Base-by-base conservation (phyloP, 2,329 filamentous ascomycete genomes). In the Hypoxylon sp. region DNA sequence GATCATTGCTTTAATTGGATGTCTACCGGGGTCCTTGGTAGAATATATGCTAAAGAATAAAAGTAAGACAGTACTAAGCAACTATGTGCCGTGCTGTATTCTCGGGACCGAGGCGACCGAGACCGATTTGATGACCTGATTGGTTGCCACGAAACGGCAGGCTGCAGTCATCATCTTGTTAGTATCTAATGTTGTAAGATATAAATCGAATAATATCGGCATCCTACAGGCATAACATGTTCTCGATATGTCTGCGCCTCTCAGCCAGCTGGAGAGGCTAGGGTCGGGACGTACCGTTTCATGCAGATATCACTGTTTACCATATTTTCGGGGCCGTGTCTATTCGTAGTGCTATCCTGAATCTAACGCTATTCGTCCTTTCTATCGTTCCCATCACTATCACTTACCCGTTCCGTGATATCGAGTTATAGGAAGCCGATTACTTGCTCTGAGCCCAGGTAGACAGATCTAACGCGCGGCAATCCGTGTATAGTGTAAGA, bases 21-120 rank as follows among this genome's bases (percentile, higher is more conserved):
- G 6, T 31, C 6, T 31, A 6, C 29, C 6, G 6, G 29, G 29
- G 5, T 8, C 0, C 29, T 9, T 5, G 29, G 3, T 22, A 22
- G 19, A 22, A 22, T 22, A 22, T 8, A 9, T 31, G 6, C 29
- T 31, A 31, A 9, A 6, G 29, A 6, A 31, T 31, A 31, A 31
- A 31, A 31, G 6, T 31, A 6, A 6, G 6, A 6, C 6, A 6
- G 6, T 31, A 8, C 29, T 31, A 31, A 31, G 29, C 29, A 8
- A 31, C 29, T 9, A 24, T 39, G 29, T 53, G n/a, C 14, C 14
- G 19, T 35, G 29, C 29, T 29, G 42, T 6, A 14, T 13, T 19
- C 46, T 60, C 56, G 56, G 56, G 56, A 60, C 56, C 56, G 56
- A 59, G 42, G 56, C 33, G 56, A 59, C 56, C 56, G 56, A 60